A percentile compares a stretch with the other conserved stretches of the same genome.
These are phyloP conservation scores for Rhododendron molle DNA, from an alignment of 148 eudicot species.

Conservation along the genomic window DNA sequence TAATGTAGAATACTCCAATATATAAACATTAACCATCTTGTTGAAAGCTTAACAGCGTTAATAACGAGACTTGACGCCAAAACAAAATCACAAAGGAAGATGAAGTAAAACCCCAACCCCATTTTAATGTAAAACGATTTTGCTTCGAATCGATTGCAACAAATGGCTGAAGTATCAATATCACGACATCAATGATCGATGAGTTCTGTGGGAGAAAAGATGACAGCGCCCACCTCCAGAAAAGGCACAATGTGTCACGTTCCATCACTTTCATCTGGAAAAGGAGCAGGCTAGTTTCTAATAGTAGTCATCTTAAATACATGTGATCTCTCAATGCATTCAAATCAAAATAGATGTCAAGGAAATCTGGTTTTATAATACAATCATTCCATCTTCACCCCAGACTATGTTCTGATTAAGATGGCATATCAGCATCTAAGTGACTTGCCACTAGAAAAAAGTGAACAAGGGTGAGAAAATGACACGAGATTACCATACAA, in stretches of 20 bases:
- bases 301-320: conserved; percentile 9
- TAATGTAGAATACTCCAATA: neutral
- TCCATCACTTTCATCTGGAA: conserved; percentile 92
- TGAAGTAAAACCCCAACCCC: neutral
- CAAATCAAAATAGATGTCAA: conserved; percentile 3
- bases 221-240: conserved; percentile 43
- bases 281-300: conserved; percentile 59
- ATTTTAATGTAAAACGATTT: neutral
- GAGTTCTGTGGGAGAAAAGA: conserved; percentile 21
- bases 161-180: neutral
- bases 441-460: neutral
- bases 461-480: neutral
- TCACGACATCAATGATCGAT: neutral
- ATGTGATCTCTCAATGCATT: conserved; percentile 7
- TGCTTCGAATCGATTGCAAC: neutral
- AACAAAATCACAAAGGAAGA: neutral
- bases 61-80: neutral
- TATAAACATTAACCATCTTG: neutral
- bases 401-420: neutral
- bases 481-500: neutral
- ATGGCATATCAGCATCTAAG: neutral
- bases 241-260: conserved; percentile 63
- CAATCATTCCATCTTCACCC: neutral
- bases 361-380: neutral
- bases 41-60: neutral